Evolutionary conservation across 2,329 filamentous ascomycete species (phyloP), one percentile per base, ranked within the genome.

Genomic region (Colletotrichum musae): DNA sequence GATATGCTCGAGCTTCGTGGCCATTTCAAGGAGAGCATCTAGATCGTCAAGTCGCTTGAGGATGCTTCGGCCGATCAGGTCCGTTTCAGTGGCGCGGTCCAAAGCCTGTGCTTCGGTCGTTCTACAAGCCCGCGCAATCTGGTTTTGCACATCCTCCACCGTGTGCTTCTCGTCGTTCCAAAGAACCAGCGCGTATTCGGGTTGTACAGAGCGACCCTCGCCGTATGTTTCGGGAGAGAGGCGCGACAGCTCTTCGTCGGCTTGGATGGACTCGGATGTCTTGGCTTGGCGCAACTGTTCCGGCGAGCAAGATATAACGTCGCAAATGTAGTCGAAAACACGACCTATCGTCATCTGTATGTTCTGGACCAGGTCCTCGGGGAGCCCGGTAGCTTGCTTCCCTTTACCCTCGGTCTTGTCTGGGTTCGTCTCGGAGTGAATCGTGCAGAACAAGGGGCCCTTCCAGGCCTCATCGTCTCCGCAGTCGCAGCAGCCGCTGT

Each of bases 91-190:
- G 0, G 96, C 96, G 74, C 93, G 92, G 53, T 88, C 82, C 21
- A 91, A 82, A 3, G 94, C 95, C 71, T 94, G 92, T 5, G 84
- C 85, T 70, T 87, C 84, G 6, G 90, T 88, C 73, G 93, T 91
- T 70, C 88, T 89, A 83, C 96, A 99, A 58, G 96, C 96, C 72
- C 95, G 89, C 3, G 94, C 93, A 24, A 99, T 94, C 78, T 98
- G 95, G 66, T 97, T 91, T 73, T 92, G 88, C 6, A 99, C 95
- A 78, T 99, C 96, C 54, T 91, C 89, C 51, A 98, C 92, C 0
- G 96, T 99, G 78, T 99, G 96, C 80, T 99, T 99, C 82, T 99
- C 96, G 73, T 99, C 96, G 75, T 99, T 99, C 96, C 96, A 99
- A 5, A 99, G 84, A 16, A 98, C 85, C 52, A 99, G 83, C 5